phyloP scores from a whole-genome alignment of 2,329 filamentous ascomycete genomes.

The Chrysosporium keratinophilum region DNA sequence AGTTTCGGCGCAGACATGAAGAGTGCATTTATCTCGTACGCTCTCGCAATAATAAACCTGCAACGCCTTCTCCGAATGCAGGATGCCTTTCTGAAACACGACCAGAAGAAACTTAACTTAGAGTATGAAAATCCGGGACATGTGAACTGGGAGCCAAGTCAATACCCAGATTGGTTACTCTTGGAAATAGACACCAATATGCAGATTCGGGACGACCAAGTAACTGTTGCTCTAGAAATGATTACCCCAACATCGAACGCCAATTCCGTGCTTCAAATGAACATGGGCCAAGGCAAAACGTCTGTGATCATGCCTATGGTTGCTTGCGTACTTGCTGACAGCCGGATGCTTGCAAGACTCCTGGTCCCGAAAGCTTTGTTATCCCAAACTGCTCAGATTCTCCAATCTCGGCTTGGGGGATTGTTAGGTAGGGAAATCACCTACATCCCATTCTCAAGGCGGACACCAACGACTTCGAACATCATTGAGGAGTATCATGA shows the following conservation, averaged over 20 bases:
- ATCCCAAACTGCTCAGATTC: constrained; percentile 49
- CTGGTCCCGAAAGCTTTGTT: constrained; percentile 53
- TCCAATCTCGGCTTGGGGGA: constrained; percentile 46
- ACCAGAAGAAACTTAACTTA: constrained; percentile 30
- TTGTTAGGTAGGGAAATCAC: constrained; percentile 46
- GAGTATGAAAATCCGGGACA: constrained; percentile 45
- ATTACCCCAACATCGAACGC: constrained; percentile 42
- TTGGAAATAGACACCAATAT: constrained; percentile 57
- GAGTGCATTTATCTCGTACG: constrained; percentile 32
- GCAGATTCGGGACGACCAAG: constrained; percentile 51
- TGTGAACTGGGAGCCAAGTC: constrained; percentile 44
- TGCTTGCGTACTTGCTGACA: constrained; percentile 44
- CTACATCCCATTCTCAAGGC: constrained; percentile 50
- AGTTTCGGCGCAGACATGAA: constrained; percentile 30
- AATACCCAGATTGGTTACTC: constrained; percentile 53
- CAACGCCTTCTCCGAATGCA: constrained; percentile 39
- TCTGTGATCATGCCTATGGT: constrained; percentile 61
- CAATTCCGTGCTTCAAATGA: constrained; percentile 55
- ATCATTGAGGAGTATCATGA: constrained; percentile 20
- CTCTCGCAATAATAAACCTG: constrained; percentile 30
- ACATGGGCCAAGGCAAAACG: constrained; percentile 61
- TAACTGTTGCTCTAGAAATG: constrained; percentile 52
- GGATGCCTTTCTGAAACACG: constrained; percentile 37
- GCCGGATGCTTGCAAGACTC: constrained; percentile 42
- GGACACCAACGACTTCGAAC: constrained; percentile 8